Evolutionary conservation across 2,329 filamentous ascomycete species (phyloP).

Genomic region (Colletotrichum aenigma): DNA sequence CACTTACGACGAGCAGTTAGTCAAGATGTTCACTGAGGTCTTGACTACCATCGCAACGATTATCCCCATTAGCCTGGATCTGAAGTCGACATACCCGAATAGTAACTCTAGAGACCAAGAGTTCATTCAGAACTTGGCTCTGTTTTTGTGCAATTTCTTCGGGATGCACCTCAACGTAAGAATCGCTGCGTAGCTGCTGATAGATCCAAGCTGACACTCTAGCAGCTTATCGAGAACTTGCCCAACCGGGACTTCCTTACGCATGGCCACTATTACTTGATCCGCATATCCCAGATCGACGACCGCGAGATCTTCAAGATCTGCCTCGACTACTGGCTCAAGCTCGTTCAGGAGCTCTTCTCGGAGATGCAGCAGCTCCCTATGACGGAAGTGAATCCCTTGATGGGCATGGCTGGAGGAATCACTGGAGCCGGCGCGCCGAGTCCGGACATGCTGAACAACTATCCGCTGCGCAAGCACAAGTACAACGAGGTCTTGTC

Average conservation of each 20-base stretch:
- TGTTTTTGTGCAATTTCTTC: conserved; percentile 98
- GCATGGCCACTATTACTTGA: conserved; percentile 97
- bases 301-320: conserved; percentile 99
- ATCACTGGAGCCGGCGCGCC: conserved; percentile 82
- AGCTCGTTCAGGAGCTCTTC: conserved; percentile 95
- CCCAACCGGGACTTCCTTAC: conserved; percentile 94
- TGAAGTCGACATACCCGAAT: conserved; percentile 88
- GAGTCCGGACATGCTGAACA: conserved; percentile 82
- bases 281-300: conserved; percentile 97
- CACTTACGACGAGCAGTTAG: conserved; percentile 92
- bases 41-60: conserved; percentile 91
- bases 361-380: conserved; percentile 98
- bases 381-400: conserved; percentile 88
- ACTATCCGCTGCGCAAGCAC: conserved; percentile 95
- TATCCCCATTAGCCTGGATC: conserved; percentile 86
- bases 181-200: neutral
- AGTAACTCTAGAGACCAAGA: conserved; percentile 96
- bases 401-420: conserved; percentile 77
- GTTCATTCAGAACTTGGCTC: conserved; percentile 94
- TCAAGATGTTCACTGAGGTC: conserved; percentile 98
- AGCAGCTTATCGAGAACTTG: conserved; percentile 87
- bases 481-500: conserved; percentile 95
- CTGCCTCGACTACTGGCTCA: conserved; percentile 98
- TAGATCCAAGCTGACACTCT: conserved; percentile 18
- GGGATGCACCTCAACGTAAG: conserved; percentile 84